These are phyloP conservation scores for Stentor coeruleus DNA, from an alignment of 73 alveolate species.

Conservation along the genomic window DNA sequence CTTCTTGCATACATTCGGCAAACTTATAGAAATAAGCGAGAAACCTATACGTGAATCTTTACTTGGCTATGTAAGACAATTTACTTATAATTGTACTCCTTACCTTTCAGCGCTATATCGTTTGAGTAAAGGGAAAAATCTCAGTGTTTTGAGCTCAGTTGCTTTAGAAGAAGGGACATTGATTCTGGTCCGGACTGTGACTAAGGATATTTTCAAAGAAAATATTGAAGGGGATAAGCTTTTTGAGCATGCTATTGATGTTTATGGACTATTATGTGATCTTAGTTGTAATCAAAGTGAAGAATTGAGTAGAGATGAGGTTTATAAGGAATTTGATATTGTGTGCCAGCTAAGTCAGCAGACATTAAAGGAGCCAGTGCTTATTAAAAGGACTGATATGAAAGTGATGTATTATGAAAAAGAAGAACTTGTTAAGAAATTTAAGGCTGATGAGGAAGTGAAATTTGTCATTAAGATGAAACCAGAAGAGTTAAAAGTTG, in stretches of 20 bases:
- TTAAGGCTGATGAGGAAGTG: neutral
- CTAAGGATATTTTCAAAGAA: neutral
- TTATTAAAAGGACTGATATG: neutral
- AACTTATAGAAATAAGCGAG: neutral
- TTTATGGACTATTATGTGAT: neutral
- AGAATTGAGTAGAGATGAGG: neutral
- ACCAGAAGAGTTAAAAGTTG: neutral
- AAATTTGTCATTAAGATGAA: neutral
- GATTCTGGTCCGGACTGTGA: neutral
- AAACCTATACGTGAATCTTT: conserved; percentile 14
- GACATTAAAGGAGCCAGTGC: neutral
- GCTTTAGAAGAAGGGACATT: conserved; percentile 24
- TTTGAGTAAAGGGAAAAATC: neutral
- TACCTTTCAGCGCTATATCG: neutral
- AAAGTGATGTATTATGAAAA: neutral
- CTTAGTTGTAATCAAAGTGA: neutral
- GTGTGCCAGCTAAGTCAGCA: neutral
- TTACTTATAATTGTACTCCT: neutral
- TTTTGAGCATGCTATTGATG: neutral
- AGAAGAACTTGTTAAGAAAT: neutral
- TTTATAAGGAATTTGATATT: neutral
- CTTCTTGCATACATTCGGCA: neutral
- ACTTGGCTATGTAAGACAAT: neutral
- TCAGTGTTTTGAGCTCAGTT: neutral
- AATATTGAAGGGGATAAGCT: neutral